Conservation (phyloP, 2,329 filamentous ascomycete genomes). For the Stenocarpella maydis region DNA sequence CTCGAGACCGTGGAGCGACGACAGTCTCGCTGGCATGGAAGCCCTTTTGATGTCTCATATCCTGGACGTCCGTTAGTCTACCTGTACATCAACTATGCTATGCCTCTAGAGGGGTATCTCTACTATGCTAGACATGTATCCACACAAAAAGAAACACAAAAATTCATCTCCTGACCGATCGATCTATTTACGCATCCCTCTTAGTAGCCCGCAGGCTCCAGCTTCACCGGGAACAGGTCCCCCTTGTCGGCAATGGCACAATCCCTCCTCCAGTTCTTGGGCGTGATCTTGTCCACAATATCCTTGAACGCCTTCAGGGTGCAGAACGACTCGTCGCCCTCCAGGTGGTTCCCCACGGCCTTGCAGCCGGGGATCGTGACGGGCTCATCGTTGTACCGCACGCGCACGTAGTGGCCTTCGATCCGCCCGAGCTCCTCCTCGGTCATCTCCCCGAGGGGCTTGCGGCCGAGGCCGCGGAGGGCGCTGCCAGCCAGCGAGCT, state of each 20-base stretch:
- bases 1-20: background rate
- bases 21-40: background rate
- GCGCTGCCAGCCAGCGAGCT: conserved; percentile 42
- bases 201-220: conserved; percentile 62
- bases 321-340: conserved; percentile 88
- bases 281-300: conserved; percentile 90
- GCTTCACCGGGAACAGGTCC: conserved; percentile 54
- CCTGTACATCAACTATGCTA: background rate
- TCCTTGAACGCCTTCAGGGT: conserved; percentile 92
- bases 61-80: background rate
- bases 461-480: conserved; percentile 65
- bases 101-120: background rate
- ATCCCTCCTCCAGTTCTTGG: conserved; percentile 74
- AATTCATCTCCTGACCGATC: background rate
- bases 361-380: conserved; percentile 86
- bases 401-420: conserved; percentile 83
- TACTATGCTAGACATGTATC: background rate
- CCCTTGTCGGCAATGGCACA: conserved; percentile 55
- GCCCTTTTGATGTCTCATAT: background rate
- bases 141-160: background rate
- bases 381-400: conserved; percentile 89
- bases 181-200: background rate
- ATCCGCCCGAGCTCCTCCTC: conserved; percentile 66
- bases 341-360: conserved; percentile 78
- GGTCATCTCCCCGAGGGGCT: conserved; percentile 63